These are phyloP conservation scores for Sarocladiaceae sp. DNA, from an alignment of 2,329 filamentous ascomycete genomes.

Conservation along the genomic window DNA sequence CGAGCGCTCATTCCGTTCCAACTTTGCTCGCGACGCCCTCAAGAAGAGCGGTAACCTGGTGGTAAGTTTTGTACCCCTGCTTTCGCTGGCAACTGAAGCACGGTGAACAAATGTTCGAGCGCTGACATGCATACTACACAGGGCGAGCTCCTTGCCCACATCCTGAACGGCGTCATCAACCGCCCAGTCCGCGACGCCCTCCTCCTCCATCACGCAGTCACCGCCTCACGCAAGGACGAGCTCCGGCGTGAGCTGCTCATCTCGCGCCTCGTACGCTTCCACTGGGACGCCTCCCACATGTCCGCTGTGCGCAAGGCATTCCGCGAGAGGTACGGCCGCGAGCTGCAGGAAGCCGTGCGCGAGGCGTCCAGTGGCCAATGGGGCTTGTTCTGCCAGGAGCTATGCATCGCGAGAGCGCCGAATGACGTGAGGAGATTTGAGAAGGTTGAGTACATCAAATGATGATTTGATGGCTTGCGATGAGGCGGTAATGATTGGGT, in stretches of 20 bases:
- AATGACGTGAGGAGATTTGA: constrained; percentile 51
- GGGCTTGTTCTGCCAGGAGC: constrained; percentile 66
- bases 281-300: constrained; percentile 87
- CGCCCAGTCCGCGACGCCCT: constrained; percentile 88
- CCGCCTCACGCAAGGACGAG: constrained; percentile 61
- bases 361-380: constrained; percentile 73
- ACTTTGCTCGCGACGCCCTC: constrained; percentile 84
- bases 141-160: constrained; percentile 91
- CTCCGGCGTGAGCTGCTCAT: constrained; percentile 82
- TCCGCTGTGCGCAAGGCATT: constrained; percentile 74
- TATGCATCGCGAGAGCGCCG: constrained; percentile 58
- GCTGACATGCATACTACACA: constrained; percentile 28
- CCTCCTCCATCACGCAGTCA: constrained; percentile 84
- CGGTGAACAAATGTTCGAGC: constrained; percentile 8
- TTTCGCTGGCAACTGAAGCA: background rate
- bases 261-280: constrained; percentile 77
- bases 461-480: background rate
- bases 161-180: constrained; percentile 95
- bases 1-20: constrained; percentile 63
- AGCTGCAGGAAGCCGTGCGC: constrained; percentile 71
- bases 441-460: constrained; percentile 21
- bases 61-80: constrained; percentile 49
- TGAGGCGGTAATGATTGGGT: background rate
- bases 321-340: constrained; percentile 65
- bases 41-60: constrained; percentile 88